Conservation (phyloP, 1,284 basidiomycete genomes). For the Malassezia brasiliensis region DNA sequence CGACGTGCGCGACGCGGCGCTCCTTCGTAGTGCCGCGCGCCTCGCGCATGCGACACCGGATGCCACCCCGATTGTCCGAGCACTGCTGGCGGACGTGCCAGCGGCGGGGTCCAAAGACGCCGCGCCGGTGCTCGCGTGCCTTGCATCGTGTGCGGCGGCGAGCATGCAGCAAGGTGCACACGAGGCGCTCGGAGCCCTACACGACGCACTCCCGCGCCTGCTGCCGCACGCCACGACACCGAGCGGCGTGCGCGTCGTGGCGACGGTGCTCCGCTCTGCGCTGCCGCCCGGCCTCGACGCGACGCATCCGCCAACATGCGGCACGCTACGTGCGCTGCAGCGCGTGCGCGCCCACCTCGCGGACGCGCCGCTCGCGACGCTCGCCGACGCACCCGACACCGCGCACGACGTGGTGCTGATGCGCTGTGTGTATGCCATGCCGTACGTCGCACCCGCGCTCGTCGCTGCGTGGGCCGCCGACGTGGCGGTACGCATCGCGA, state of each 20-base stretch:
- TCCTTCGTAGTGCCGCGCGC: not conserved
- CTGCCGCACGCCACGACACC: not conserved
- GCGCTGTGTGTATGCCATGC: not conserved
- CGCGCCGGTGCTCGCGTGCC: not conserved
- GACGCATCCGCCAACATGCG: slow-evolving; percentile 1
- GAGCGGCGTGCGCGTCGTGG: not conserved
- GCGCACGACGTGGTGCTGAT: not conserved
- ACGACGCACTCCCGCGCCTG: not conserved
- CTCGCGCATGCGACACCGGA: not conserved
- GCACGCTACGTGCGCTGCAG: slow-evolving; percentile 2
- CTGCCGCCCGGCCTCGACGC: slow-evolving; percentile 9
- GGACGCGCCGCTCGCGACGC: not conserved
- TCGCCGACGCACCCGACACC: not conserved
- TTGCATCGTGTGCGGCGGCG: not conserved
- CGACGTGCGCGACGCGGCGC: not conserved
- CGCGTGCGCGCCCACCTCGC: not conserved
- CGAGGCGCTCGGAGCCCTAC: not conserved
- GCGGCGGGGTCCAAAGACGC: not conserved
- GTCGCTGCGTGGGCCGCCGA: not conserved
- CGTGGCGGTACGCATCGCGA: not conserved
- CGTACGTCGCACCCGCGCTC: not conserved
- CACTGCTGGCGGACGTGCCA: not conserved
- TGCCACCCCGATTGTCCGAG: not conserved
- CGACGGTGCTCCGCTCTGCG: not conserved
- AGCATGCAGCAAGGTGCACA: not conserved